A percentile compares a stretch with the other conserved stretches of the same genome.
phyloP scores from a whole-genome alignment of 345 rosid genomes.

The Linum usitatissimum region DNA sequence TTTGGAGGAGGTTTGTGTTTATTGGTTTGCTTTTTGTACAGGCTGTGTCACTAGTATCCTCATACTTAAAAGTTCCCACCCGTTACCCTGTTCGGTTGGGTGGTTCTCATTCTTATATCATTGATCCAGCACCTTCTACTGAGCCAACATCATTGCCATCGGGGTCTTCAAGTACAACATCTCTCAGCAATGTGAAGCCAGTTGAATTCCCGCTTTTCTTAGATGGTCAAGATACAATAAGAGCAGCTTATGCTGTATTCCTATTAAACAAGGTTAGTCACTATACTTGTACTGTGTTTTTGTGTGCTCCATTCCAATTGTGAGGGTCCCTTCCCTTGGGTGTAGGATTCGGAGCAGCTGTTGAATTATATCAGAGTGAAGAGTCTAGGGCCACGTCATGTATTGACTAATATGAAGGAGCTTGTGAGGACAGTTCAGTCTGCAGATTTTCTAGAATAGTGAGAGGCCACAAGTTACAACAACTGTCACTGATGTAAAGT shows the following conservation, averaged over 20 bases:
- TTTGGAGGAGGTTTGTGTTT: neutral
- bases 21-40: slow-evolving; percentile 26
- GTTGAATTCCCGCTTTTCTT: slow-evolving; percentile 81
- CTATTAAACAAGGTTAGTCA: slow-evolving; percentile 72
- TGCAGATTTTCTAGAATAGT: slow-evolving; percentile 39
- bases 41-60: slow-evolving; percentile 62
- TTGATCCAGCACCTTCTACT: slow-evolving; percentile 56
- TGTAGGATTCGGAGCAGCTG: slow-evolving; percentile 88
- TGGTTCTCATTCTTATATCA: slow-evolving; percentile 73
- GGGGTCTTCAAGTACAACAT: slow-evolving; percentile 21
- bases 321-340: neutral
- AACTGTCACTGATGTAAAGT: neutral
- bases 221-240: slow-evolving; percentile 94
- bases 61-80: slow-evolving; percentile 66
- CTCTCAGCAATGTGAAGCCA: slow-evolving; percentile 30
- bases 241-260: slow-evolving; percentile 95
- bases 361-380: slow-evolving; percentile 62
- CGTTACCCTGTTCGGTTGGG: slow-evolving; percentile 70
- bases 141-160: slow-evolving; percentile 55
- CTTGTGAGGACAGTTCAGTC: slow-evolving; percentile 69
- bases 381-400: slow-evolving; percentile 89
- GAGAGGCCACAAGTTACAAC: neutral
- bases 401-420: slow-evolving; percentile 83
- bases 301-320: neutral
- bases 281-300: slow-evolving; percentile 7